Conservation (phyloP, 2,329 filamentous ascomycete species). For the Penicillium sclerotiorum region DNA sequence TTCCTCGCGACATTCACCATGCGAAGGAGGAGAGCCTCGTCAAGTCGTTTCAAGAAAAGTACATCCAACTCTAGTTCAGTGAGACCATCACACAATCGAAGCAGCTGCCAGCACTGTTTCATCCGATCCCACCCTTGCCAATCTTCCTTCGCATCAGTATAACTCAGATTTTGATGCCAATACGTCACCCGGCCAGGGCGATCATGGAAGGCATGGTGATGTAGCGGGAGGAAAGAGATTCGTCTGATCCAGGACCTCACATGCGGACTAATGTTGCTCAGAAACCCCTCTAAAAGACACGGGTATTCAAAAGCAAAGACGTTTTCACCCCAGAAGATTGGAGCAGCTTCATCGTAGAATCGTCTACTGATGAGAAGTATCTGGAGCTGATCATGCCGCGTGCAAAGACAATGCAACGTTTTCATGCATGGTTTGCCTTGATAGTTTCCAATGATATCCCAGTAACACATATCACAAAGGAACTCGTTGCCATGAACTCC, state of each 20-base stretch:
- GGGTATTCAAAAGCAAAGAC: slow-evolving; percentile 18
- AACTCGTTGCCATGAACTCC: slow-evolving; percentile 8
- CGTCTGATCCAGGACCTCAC: slow-evolving; percentile 19
- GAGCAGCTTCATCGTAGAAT: slow-evolving; percentile 13
- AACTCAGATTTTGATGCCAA: neutral
- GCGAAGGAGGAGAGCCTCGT: neutral
- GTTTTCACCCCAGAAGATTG: slow-evolving; percentile 18
- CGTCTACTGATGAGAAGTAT: slow-evolving; percentile 8
- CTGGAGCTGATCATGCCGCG: slow-evolving; percentile 7
- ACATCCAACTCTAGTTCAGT: slow-evolving; percentile 9
- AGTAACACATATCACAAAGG: slow-evolving; percentile 20
- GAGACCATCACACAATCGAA: slow-evolving; percentile 9
- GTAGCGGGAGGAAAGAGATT: slow-evolving; percentile 14
- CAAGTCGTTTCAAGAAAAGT: neutral
- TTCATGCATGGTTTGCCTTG: slow-evolving; percentile 6
- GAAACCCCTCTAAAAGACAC: slow-evolving; percentile 10
- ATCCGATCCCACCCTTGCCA: slow-evolving; percentile 6
- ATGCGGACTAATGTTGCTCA: slow-evolving; percentile 15
- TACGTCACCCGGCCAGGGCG: no score
- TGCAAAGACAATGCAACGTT: slow-evolving; percentile 13
- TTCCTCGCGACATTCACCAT: slow-evolving; percentile 1
- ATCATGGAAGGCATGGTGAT: neutral
- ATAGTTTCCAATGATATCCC: slow-evolving; percentile 4
- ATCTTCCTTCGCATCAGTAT: neutral
- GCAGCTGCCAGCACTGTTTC: slow-evolving; percentile 6